These are phyloP conservation scores for Endocalyx cinctus DNA, from an alignment of 2,329 filamentous ascomycete species.

Conservation along the genomic window DNA sequence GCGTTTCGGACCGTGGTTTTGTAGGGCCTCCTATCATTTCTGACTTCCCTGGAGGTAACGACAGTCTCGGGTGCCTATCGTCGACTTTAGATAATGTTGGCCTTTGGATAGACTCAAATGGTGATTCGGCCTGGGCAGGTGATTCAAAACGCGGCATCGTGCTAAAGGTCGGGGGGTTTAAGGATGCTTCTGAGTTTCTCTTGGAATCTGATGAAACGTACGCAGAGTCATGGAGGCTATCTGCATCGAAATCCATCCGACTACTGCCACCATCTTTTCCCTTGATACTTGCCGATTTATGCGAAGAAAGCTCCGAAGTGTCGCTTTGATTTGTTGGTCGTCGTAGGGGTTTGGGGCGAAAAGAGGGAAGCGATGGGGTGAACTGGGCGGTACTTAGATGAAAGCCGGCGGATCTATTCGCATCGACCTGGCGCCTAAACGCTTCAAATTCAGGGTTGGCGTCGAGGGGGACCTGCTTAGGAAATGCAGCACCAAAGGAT, in stretches of 20 bases:
- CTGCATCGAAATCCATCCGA: slow-evolving; percentile 41
- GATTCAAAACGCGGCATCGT: slow-evolving; percentile 43
- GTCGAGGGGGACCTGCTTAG: slow-evolving; percentile 66
- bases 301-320: slow-evolving; percentile 28
- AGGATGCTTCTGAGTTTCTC: slow-evolving; percentile 45
- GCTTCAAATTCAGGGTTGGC: slow-evolving; percentile 79
- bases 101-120: slow-evolving; percentile 27
- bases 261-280: slow-evolving; percentile 12
- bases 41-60: slow-evolving; percentile 43
- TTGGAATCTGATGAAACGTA: slow-evolving; percentile 52
- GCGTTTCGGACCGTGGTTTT: slow-evolving; percentile 42
- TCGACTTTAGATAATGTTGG: slow-evolving; percentile 38
- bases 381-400: slow-evolving; percentile 45
- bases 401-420: slow-evolving; percentile 48
- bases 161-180: slow-evolving; percentile 36
- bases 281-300: slow-evolving; percentile 16
- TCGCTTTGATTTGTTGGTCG: slow-evolving; percentile 47
- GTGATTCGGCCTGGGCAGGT: slow-evolving; percentile 32
- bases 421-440: slow-evolving; percentile 69
- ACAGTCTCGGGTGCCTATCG: slow-evolving; percentile 51
- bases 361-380: slow-evolving; percentile 25
- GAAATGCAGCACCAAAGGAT: slow-evolving; percentile 64
- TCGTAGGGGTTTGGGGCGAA: slow-evolving; percentile 40
- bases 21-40: slow-evolving; percentile 33
- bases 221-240: slow-evolving; percentile 47